Conservation (phyloP, 2,329 filamentous ascomycete genomes). For the Epichloe aotearoae region DNA sequence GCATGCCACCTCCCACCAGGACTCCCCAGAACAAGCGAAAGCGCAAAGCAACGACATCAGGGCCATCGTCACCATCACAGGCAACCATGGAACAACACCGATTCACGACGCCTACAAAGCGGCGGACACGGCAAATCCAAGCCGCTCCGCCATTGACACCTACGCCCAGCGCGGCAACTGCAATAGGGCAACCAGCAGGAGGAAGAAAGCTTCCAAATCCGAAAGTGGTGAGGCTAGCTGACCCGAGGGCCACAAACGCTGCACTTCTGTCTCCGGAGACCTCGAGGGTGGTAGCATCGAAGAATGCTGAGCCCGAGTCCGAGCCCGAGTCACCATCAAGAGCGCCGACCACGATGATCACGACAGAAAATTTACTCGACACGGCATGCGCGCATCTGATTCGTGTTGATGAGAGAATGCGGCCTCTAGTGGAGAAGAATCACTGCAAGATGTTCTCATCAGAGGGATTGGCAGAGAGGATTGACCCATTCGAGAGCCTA, state of each 20-base stretch:
- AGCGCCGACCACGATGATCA: conserved; percentile 25
- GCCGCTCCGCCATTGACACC: conserved; percentile 30
- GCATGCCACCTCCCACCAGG: conserved; percentile 10
- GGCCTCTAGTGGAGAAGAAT: conserved; percentile 58
- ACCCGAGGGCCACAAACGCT: conserved; percentile 54
- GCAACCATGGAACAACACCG: conserved; percentile 10
- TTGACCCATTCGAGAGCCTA: conserved; percentile 80
- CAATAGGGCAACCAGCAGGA: conserved; percentile 22
- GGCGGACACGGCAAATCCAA: conserved; percentile 13
- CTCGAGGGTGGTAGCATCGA: conserved; percentile 45
- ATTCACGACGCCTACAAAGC: conserved; percentile 20
- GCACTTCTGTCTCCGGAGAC: conserved; percentile 59
- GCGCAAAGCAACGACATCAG: conserved; percentile 17
- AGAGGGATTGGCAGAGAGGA: conserved; percentile 65
- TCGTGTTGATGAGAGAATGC: conserved; percentile 57
- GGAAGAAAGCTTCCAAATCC: conserved; percentile 26
- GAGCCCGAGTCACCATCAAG: conserved; percentile 34
- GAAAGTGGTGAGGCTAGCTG: conserved; percentile 41
- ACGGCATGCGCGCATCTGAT: conserved; percentile 66
- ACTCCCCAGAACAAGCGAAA: conserved; percentile 17
- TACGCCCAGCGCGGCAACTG: conserved; percentile 29
- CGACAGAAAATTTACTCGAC: conserved; percentile 60
- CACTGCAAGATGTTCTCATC: conserved; percentile 69
- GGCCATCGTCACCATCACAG: conserved; percentile 5
- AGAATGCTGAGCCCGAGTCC: conserved; percentile 22